A percentile compares a stretch with the other conserved stretches of the same genome.
These are phyloP conservation scores for Blattamonas nauphoetae DNA, from an alignment of 78 protist genomes.

Conservation along the genomic window DNA sequence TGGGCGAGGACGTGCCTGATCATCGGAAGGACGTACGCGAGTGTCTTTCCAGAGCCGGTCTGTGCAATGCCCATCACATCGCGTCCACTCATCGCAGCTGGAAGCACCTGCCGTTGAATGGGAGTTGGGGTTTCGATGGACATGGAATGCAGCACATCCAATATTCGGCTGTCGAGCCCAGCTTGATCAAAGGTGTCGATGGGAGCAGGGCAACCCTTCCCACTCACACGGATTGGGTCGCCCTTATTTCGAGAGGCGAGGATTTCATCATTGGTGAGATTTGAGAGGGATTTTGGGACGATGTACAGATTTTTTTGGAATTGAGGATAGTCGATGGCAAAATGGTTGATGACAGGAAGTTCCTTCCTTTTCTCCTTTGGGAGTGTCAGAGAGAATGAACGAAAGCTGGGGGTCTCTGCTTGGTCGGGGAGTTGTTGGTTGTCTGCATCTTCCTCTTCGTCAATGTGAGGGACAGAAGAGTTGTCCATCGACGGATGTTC, in stretches of 20 bases:
- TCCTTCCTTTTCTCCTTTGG: neutral
- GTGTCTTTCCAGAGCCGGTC: slow-evolving; percentile 73
- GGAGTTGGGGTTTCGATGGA: slow-evolving; percentile 45
- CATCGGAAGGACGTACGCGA: slow-evolving; percentile 91
- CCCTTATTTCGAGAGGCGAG: slow-evolving; percentile 11
- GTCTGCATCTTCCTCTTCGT: neutral
- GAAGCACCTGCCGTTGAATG: slow-evolving; percentile 55
- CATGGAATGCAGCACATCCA: too few relatives aligned
- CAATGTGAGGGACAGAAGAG: neutral
- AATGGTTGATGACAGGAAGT: slow-evolving; percentile 61
- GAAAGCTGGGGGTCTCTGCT: neutral
- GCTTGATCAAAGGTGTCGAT: neutral
- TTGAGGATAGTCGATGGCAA: slow-evolving; percentile 45
- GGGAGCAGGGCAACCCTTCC: neutral
- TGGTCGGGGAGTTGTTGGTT: neutral
- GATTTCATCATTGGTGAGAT: slow-evolving; percentile 45
- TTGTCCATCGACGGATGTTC: neutral
- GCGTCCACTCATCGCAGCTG: slow-evolving; percentile 49
- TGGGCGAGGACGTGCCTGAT: slow-evolving; percentile 82
- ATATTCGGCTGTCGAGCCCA: neutral
- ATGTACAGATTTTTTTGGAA: slow-evolving; percentile 74
- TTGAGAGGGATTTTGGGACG: slow-evolving; percentile 57
- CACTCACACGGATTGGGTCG: slow-evolving; percentile 30
- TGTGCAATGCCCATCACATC: slow-evolving; percentile 60
- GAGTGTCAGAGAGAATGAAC: neutral